A percentile compares a stretch with the other conserved stretches of the same genome.
These are phyloP conservation scores for Echites panduratus DNA, from an alignment of 257 asterid species.

Conservation along the genomic window DNA sequence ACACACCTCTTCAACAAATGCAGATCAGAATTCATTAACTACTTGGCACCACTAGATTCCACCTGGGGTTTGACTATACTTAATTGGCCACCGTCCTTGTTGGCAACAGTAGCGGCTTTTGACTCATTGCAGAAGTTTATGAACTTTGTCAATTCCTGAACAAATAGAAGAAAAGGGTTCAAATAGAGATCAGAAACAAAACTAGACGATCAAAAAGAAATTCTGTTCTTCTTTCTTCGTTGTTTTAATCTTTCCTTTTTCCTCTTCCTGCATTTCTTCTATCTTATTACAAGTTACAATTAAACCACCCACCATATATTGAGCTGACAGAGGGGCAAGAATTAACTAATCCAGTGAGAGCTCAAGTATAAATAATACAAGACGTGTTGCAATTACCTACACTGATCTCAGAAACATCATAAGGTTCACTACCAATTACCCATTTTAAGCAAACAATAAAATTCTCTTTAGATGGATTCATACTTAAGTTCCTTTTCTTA, in stretches of 20 bases:
- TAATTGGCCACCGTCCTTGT: conserved; percentile 88
- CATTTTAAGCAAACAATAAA: neutral
- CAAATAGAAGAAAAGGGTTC: neutral
- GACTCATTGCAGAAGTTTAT: conserved; percentile 40
- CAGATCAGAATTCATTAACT: conserved; percentile 20
- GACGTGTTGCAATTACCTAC: neutral
- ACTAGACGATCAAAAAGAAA: neutral
- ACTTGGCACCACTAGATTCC: conserved; percentile 46
- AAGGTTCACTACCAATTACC: neutral
- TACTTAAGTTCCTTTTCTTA: neutral
- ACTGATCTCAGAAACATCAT: neutral
- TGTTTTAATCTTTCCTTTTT: neutral
- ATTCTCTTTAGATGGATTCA: neutral
- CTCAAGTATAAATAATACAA: no score
- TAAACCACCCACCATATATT: neutral
- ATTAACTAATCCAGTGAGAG: neutral
- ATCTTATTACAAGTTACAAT: no score
- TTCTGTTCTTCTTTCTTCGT: no score
- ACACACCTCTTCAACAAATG: neutral
- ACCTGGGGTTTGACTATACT: conserved; percentile 47
- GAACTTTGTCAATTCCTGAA: conserved; percentile 46
- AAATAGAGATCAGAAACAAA: neutral
- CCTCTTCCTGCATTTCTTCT: no score
- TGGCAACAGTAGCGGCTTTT: conserved; percentile 72
- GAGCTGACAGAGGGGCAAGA: no score